These are phyloP conservation scores for Angomonas desouzai DNA, from an alignment of 208 protist species.

Conservation along the genomic window DNA sequence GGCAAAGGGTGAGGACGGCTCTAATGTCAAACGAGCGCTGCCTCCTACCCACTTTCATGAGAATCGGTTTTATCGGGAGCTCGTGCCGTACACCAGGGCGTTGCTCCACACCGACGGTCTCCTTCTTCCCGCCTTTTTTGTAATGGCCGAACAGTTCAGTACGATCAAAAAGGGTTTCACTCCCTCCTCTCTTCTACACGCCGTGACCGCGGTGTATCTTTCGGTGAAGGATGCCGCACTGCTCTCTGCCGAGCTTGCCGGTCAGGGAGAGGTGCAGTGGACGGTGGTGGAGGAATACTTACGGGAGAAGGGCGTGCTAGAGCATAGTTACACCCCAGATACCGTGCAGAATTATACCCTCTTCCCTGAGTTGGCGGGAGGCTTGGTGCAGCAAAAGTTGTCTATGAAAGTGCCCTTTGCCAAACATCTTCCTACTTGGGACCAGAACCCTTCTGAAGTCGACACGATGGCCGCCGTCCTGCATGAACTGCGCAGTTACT, in stretches of 20 bases:
- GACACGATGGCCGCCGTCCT: slow-evolving; percentile 34
- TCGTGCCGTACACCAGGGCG: slow-evolving; percentile 42
- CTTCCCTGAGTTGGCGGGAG: slow-evolving; percentile 26
- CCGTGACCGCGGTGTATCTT: slow-evolving; percentile 59
- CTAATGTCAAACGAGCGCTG: neutral
- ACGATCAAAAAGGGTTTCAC: neutral
- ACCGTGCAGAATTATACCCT: slow-evolving; percentile 29
- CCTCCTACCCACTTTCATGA: slow-evolving; percentile 24
- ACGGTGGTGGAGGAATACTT: slow-evolving; percentile 1
- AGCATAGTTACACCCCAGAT: slow-evolving; percentile 25
- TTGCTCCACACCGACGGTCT: slow-evolving; percentile 74
- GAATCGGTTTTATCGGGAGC: slow-evolving; percentile 24
- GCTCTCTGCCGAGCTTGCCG: slow-evolving; percentile 20
- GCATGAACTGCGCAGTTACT: slow-evolving; percentile 33
- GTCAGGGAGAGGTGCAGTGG: neutral
- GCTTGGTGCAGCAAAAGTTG: slow-evolving; percentile 52
- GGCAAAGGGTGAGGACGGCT: slow-evolving; percentile 1
- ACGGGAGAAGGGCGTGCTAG: neutral
- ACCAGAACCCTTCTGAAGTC: neutral
- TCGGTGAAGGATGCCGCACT: slow-evolving; percentile 39
- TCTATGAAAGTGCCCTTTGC: slow-evolving; percentile 18
- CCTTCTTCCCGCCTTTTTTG: slow-evolving; percentile 50
- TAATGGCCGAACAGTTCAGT: slow-evolving; percentile 16
- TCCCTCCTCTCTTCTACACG: slow-evolving; percentile 36
- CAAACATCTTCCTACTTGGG: neutral